phyloP scores from a whole-genome alignment of 257 asterid genomes.

The Nyctanthes arbortristis region DNA sequence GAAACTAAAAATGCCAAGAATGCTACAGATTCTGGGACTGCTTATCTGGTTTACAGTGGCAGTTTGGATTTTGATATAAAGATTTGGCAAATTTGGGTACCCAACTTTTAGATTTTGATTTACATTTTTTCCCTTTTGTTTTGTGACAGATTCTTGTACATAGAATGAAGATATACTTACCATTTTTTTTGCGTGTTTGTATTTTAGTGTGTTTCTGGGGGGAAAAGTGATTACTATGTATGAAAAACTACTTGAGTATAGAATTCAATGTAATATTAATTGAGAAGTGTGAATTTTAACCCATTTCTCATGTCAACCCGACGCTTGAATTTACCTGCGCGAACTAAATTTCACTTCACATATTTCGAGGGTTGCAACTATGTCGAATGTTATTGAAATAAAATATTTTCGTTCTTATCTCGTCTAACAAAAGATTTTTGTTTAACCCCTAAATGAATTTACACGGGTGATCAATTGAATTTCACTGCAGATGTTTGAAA shows the following conservation, averaged over 20 bases:
- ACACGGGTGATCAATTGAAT: no score
- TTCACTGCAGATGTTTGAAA: no score
- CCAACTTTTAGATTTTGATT: conserved; percentile 18
- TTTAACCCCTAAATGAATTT: no score
- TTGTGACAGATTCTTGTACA: neutral
- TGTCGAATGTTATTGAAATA: no score
- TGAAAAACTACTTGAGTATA: neutral
- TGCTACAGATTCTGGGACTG: conserved; percentile 22
- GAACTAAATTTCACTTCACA: neutral
- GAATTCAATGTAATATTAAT: neutral
- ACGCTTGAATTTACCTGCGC: neutral
- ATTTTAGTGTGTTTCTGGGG: neutral
- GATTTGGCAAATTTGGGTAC: conserved; percentile 55
- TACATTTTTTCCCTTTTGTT: neutral
- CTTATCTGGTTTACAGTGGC: conserved; percentile 64
- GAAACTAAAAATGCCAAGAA: conserved; percentile 21
- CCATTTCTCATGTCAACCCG: neutral
- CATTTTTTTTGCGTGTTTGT: neutral
- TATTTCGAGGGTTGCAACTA: no score
- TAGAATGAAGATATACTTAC: neutral
- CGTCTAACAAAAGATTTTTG: no score
- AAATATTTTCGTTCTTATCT: no score
- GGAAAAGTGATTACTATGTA: neutral
- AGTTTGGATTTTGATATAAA: conserved; percentile 72
- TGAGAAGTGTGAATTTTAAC: neutral